Evolutionary conservation across 179 eudicot genomes (phyloP), one percentile per base, ranked within the genome.

Genomic region (Carnegiea gigantea): DNA sequence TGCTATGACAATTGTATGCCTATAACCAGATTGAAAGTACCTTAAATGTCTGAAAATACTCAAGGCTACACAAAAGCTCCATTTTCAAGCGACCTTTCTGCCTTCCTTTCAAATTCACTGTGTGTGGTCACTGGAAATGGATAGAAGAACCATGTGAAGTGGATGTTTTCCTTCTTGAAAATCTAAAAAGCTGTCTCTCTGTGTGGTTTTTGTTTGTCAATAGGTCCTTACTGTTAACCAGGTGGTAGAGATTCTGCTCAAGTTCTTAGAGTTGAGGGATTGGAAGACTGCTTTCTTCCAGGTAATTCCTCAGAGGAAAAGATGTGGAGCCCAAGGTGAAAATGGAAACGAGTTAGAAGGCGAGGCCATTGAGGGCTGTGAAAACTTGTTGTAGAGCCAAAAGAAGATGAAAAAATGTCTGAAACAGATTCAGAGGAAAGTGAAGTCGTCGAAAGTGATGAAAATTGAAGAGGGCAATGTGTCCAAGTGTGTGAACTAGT

Each of bases 141-240:
- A 33, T 33, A 33, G 36, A 33, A 33, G 36, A 33, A 33, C 1
- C 36, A 33, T 40, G 44, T 4, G 49, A 40, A 54, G 70, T 72
- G 18, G 43, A 30, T 70, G 26, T 24, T 46, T 77, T 51, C 9
- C 53, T 3, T 17, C 44, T 3, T 72, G 62, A 26, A 38, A 59
- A 24, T 24, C 40, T 23, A 14, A 30, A 67, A 21, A 9, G 14
- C 6, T 48, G 4, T 6, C 57, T 46, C 20, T 9, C 24, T 5
- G 9, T 5, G 13, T 10, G 72, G 28, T 36, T 28, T 36, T 10
- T 48, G 38, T 72, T 3, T 82, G 77, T 28, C 15, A 78, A 78
- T 86, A 95, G 97, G 98, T 92, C 72, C 95, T 95, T 24, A 95
- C 99, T 0, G 99, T 95, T 78, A 95, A 95, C 84, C 98, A 95